phyloP scores from a whole-genome alignment of 257 asterid genomes.

The Agastache rugosa region DNA sequence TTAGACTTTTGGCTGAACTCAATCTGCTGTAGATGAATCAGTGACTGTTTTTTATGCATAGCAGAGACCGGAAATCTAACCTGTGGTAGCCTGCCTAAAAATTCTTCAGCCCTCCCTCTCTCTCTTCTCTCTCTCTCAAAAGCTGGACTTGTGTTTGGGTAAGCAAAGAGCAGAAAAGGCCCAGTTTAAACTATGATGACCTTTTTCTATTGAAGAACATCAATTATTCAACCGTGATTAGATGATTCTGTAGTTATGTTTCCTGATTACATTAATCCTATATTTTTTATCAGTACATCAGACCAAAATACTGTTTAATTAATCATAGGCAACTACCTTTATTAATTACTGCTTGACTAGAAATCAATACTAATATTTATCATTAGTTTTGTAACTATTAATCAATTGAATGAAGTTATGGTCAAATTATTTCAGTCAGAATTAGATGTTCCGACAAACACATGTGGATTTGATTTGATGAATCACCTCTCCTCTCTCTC shows the following conservation, averaged over 20 bases:
- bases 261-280: neutral
- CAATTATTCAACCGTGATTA: conserved; percentile 5
- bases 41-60: conserved; percentile 1
- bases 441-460: too few relatives aligned
- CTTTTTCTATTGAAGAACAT: neutral
- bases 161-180: neutral
- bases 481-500: too few relatives aligned
- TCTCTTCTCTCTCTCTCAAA: neutral
- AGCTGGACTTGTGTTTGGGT: neutral
- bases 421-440: too few relatives aligned
- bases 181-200: neutral
- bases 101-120: neutral
- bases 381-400: neutral
- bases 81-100: conserved; percentile 31
- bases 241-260: neutral
- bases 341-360: neutral
- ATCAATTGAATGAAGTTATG: too few relatives aligned
- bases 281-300: neutral
- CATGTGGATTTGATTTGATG: too few relatives aligned
- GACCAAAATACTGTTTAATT: neutral
- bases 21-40: conserved; percentile 20
- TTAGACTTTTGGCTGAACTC: neutral
- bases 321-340: neutral
- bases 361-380: neutral
- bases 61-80: conserved; percentile 12